Base-by-base conservation (phyloP, 495 filamentous ascomycete species). In the Penicillium atrosanguineum region DNA sequence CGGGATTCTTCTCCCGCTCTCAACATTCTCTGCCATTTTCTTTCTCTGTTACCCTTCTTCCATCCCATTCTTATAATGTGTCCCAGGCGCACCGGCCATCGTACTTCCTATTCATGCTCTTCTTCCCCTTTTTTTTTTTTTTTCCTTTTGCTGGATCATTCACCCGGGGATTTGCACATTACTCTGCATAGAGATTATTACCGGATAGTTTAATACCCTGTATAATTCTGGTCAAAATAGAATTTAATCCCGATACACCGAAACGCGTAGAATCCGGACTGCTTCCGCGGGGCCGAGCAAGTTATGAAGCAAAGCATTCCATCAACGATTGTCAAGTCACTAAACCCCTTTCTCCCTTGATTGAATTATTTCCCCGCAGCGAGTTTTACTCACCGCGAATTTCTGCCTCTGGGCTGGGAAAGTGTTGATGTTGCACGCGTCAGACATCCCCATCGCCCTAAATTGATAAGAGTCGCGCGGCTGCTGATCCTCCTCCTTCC, bases 381-480 rank as follows among this genome's bases (percentile, higher is more conserved):
- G 11, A 12, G 4, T 34, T 34, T 14, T 2, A 5, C 23, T 14
- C 31, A 34, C 31, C 31, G 31, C 31, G 11, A 34, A 34, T 14
- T 34, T 34, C 31, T 34, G 31, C 9, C 31, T 34, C 46, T 34
- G 31, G 31, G 31, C 11, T 12, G 1, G 31, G 14, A 34, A 43
- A 48, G 52, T 53, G 61, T 67, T 64, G 62, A 46, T 59, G 64
- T 67, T 62, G 64, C 64, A 65, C 64, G 64, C 64, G 64, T 67
- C 61, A 64, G 64, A 58, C 56, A 54, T 60, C 56, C 50, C 43
- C 48, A 51, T 63, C 64, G 51, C 56, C 64, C 61, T 55, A 62
- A 62, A 60, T 61, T 62, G 64, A 67, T 67, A 67, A 62, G 61
- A 67, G 56, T 55, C 61, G 61, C 63, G 64, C 64, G 64, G 63